phyloP scores from a whole-genome alignment of 2,329 filamentous ascomycete genomes.

The Alternaria sp. region DNA sequence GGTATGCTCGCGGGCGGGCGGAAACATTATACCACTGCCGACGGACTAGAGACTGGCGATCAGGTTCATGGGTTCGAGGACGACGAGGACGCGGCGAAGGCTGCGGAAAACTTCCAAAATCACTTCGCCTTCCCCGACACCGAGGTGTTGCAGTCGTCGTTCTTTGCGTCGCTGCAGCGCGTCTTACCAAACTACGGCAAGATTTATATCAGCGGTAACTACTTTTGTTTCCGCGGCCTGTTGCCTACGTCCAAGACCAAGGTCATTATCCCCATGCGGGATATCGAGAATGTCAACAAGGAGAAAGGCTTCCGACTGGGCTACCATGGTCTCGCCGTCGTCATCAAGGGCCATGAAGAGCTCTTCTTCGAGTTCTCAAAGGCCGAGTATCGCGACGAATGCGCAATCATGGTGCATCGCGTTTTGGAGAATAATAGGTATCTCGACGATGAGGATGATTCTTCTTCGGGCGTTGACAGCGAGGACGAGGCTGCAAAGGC shows the following conservation, averaged over 20 bases:
- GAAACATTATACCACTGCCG: slow-evolving; percentile 82
- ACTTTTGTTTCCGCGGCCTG: slow-evolving; percentile 91
- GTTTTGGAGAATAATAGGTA: slow-evolving; percentile 75
- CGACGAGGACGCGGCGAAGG: slow-evolving; percentile 59
- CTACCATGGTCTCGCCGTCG: slow-evolving; percentile 88
- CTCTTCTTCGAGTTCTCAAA: slow-evolving; percentile 93
- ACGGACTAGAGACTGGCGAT: slow-evolving; percentile 70
- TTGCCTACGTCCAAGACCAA: slow-evolving; percentile 90
- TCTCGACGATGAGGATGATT: slow-evolving; percentile 70
- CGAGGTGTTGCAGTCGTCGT: slow-evolving; percentile 85
- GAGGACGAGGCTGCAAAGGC: slow-evolving; percentile 76
- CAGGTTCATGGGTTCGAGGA: slow-evolving; percentile 62
- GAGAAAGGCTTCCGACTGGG: slow-evolving; percentile 94
- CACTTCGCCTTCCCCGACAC: slow-evolving; percentile 88
- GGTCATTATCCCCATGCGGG: slow-evolving; percentile 84
- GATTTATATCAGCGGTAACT: slow-evolving; percentile 87
- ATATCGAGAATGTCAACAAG: slow-evolving; percentile 92
- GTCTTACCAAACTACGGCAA: slow-evolving; percentile 94
- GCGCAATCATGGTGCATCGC: slow-evolving; percentile 79
- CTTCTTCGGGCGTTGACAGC: slow-evolving; percentile 72
- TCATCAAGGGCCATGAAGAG: slow-evolving; percentile 92
- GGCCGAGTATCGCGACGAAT: slow-evolving; percentile 83
- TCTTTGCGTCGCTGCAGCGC: slow-evolving; percentile 89
- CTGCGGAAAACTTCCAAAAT: slow-evolving; percentile 75
- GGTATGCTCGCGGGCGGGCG: slow-evolving; percentile 95